Base-by-base conservation (phyloP, 176 grass and related monocot species). In the Bonia amplexicaulis region DNA sequence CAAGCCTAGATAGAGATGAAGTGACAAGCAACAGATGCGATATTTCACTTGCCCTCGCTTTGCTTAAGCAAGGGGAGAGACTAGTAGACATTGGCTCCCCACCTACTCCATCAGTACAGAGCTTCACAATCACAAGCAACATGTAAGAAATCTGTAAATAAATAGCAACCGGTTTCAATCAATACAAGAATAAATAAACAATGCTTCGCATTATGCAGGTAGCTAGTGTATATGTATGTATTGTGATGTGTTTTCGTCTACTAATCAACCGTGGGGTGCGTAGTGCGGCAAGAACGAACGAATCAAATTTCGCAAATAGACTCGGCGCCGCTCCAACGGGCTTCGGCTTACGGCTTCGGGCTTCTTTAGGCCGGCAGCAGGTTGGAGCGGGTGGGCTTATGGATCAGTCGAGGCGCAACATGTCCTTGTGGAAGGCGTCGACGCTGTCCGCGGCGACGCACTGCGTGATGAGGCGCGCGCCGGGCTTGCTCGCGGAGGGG, bases 391-490 rank as follows among this genome's bases (percentile, higher is more conserved):
- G 4, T 37, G 35, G 35, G 35, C 12, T 15, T 7, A 58, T 2
- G 46, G 14, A 20, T 79, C 85, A 97, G 87, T 94, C 95, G 64
- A 97, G 85, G 2, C 86, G 80, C 86, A 93, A 80, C 92, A 97
- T 94, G 70, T 81, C 90, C 31, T 57, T 77, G 76, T 86, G 95
- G 89, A 97, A 97, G 0, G 74, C 86, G 51, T 84, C 86, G 53
- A 97, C 83, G 73, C 73, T 69, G 75, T 69, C 86, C 22, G 76
- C 55, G 69, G 80, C 86, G 63, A 97, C 95, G 80, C 95, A 97
- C 92, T 94, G 95, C 9, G 95, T 94, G 90, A 97, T 97, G 66
- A 97, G 84, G 1, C 95, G 64, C 0, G 92, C 90, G 12, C 95
- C 95, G 44, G 88, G 92, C 87, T 97, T 97, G 89, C 89, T 89